A percentile compares a stretch with the other conserved stretches of the same genome.
These are phyloP conservation scores for Alternaria viburni DNA, from an alignment of 2,329 filamentous ascomycete species.

Conservation along the genomic window DNA sequence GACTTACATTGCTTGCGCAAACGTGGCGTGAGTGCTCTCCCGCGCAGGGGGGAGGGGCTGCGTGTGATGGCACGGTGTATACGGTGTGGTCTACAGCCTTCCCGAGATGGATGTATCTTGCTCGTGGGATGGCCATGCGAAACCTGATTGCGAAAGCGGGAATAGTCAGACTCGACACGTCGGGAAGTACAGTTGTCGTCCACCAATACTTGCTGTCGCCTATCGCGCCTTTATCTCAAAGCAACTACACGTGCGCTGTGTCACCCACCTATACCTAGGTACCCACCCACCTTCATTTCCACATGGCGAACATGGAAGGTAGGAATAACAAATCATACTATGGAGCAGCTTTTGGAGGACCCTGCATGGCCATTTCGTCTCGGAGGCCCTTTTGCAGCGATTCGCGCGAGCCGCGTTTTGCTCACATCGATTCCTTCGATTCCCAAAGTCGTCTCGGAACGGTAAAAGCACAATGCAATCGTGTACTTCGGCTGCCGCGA, in stretches of 20 bases:
- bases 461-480: background rate
- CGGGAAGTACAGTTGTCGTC: background rate
- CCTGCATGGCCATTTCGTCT: background rate
- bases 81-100: background rate
- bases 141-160: background rate
- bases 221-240: background rate
- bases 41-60: background rate
- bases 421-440: background rate
- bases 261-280: background rate
- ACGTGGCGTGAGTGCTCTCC: background rate
- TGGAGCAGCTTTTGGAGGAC: constrained; percentile 1
- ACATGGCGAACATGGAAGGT: constrained; percentile 8
- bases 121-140: background rate
- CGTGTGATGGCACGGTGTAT: background rate
- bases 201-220: background rate
- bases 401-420: constrained; percentile 5
- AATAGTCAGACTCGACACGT: background rate
- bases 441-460: background rate
- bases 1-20: background rate
- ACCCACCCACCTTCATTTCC: constrained; percentile 1
- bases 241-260: background rate
- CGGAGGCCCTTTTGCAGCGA: background rate
- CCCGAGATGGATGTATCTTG: background rate
- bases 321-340: background rate
- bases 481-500: background rate